Conservation (phyloP, 306 rosid genomes). For the Abrus precatorius region DNA sequence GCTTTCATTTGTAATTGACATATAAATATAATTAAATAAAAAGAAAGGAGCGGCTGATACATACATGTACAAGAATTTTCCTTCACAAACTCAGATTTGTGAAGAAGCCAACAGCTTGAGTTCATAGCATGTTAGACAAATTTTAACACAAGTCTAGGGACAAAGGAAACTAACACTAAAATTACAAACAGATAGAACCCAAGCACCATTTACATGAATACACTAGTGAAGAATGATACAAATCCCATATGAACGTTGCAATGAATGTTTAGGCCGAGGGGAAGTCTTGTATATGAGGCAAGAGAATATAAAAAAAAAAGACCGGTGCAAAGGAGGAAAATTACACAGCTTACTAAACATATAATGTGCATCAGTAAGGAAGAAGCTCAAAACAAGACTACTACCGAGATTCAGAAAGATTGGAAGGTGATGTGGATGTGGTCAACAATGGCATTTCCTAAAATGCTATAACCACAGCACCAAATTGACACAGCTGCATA, state of each 20-base stretch:
- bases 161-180: neutral
- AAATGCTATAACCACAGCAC: neutral
- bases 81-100: slow-evolving; percentile 24
- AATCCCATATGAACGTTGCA: slow-evolving; percentile 25
- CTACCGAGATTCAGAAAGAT: slow-evolving; percentile 15
- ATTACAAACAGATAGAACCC: slow-evolving; percentile 11
- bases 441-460: slow-evolving; percentile 1
- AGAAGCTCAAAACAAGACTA: neutral
- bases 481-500: slow-evolving; percentile 7
- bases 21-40: neutral
- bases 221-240: slow-evolving; percentile 25
- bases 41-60: slow-evolving; percentile 21
- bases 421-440: neutral
- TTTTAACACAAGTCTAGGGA: neutral
- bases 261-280: slow-evolving; percentile 26
- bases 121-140: neutral
- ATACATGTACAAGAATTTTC: slow-evolving; percentile 12
- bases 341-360: neutral
- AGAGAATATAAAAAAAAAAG: slow-evolving; percentile 17
- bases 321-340: slow-evolving; percentile 35
- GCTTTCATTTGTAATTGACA: neutral
- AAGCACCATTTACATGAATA: slow-evolving; percentile 17
- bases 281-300: neutral
- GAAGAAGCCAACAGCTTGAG: slow-evolving; percentile 12
- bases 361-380: neutral